Evolutionary conservation across 2,329 filamentous ascomycete species (phyloP).

Genomic region (Colletotrichum tabaci): DNA sequence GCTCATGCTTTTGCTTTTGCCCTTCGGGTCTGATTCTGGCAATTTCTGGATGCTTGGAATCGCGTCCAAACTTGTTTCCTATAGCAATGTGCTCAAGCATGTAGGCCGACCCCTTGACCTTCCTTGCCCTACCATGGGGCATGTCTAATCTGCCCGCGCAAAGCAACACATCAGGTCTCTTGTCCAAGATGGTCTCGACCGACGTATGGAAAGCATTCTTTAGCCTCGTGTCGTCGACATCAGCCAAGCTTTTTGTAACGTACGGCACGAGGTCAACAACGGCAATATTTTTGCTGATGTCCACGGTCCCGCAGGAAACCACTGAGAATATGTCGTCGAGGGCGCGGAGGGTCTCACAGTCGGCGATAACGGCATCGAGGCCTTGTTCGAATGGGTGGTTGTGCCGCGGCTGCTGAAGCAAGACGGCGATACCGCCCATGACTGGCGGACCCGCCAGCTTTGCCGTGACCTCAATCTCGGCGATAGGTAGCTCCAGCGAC

Average conservation of each 20-base stretch:
- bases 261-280: background rate
- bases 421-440: slow-evolving; percentile 43
- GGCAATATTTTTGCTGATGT: background rate
- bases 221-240: background rate
- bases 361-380: slow-evolving; percentile 40
- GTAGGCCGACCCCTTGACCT: background rate
- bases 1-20: background rate
- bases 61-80: background rate
- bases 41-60: background rate
- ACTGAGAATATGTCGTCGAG: slow-evolving; percentile 34
- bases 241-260: background rate
- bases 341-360: slow-evolving; percentile 40
- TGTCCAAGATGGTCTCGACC: background rate
- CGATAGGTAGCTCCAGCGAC: background rate
- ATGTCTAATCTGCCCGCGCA: background rate
- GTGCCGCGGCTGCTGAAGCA: slow-evolving; percentile 43
- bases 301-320: slow-evolving; percentile 25
- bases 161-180: background rate
- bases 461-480: slow-evolving; percentile 41
- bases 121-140: background rate
- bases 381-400: slow-evolving; percentile 43
- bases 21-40: background rate
- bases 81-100: background rate
- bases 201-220: background rate
- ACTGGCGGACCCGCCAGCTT: slow-evolving; percentile 38